A percentile compares a stretch with the other conserved stretches of the same genome.
These are phyloP conservation scores for Metschnikowia noctiluminum DNA, from an alignment of 805 yeast species.

Conservation along the genomic window DNA sequence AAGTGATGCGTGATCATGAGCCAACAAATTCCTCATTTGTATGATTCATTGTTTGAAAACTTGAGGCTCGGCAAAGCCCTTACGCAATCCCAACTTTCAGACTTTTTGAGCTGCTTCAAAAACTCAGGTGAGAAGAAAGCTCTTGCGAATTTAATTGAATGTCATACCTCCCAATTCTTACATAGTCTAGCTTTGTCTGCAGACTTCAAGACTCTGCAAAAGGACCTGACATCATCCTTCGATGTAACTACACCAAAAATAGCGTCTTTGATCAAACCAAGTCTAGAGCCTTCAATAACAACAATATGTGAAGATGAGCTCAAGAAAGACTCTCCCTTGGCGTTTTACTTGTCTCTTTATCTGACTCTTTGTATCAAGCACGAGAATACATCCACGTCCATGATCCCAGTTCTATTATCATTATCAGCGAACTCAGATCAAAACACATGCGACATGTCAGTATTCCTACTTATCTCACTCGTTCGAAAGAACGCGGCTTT, in stretches of 20 bases:
- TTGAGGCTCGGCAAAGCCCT: neutral
- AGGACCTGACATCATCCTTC: neutral
- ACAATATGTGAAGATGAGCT: neutral
- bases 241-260: neutral
- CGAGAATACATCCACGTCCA: neutral
- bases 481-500: neutral
- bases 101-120: neutral
- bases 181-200: neutral
- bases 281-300: neutral
- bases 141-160: neutral
- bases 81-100: neutral
- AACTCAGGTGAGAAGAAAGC: neutral
- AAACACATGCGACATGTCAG: neutral
- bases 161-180: neutral
- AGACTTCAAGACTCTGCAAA: too few relatives aligned
- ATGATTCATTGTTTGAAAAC: neutral
- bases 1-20: neutral
- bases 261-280: neutral
- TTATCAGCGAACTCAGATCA: neutral
- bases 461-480: conserved; percentile 1
- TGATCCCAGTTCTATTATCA: conserved; percentile 4
- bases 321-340: neutral
- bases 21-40: neutral
- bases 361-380: conserved; percentile 2
- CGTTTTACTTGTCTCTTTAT: conserved; percentile 6